These are phyloP conservation scores for Laburnicola sp. DNA, from an alignment of 2,329 filamentous ascomycete species.

Conservation along the genomic window DNA sequence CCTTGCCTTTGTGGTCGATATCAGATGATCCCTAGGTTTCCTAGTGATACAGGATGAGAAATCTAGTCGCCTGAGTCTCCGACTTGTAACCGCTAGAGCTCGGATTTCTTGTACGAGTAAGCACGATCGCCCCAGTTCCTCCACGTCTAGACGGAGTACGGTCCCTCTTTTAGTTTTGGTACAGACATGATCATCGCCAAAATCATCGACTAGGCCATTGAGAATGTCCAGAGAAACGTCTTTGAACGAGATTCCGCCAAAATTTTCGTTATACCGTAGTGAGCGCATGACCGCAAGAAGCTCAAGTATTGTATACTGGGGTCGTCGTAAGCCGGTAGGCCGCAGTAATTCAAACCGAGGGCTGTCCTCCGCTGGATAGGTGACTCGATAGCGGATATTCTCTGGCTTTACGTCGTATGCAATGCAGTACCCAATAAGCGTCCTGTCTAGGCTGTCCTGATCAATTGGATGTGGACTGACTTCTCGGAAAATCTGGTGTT, in stretches of 20 bases:
- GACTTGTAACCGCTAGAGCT: conserved; percentile 67
- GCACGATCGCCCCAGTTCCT: conserved; percentile 59
- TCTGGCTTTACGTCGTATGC: conserved; percentile 69
- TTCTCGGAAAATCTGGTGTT: conserved; percentile 40
- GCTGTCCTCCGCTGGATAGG: conserved; percentile 59
- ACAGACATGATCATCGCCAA: conserved; percentile 65
- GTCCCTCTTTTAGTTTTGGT: conserved; percentile 60
- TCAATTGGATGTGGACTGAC: conserved; percentile 59
- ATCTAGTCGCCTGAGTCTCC: conserved; percentile 64
- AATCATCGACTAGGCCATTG: conserved; percentile 62
- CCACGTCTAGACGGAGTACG: conserved; percentile 57
- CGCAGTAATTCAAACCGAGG: conserved; percentile 67
- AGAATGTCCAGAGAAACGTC: conserved; percentile 65
- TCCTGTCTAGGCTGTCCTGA: conserved; percentile 64
- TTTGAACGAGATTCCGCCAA: conserved; percentile 68
- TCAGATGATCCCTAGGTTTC: conserved; percentile 51
- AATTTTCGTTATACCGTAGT: conserved; percentile 71
- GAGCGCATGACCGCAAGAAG: conserved; percentile 71
- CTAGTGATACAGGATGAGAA: conserved; percentile 65
- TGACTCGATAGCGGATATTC: conserved; percentile 56
- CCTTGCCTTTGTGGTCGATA: conserved; percentile 51
- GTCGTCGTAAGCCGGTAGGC: conserved; percentile 55
- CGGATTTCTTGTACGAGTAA: conserved; percentile 70
- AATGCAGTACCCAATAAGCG: conserved; percentile 69
- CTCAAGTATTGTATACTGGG: conserved; percentile 63